A percentile compares a stretch with the other conserved stretches of the same genome.
These are phyloP conservation scores for Penicillium odoratum DNA, from an alignment of 495 filamentous ascomycete genomes.

Conservation along the genomic window DNA sequence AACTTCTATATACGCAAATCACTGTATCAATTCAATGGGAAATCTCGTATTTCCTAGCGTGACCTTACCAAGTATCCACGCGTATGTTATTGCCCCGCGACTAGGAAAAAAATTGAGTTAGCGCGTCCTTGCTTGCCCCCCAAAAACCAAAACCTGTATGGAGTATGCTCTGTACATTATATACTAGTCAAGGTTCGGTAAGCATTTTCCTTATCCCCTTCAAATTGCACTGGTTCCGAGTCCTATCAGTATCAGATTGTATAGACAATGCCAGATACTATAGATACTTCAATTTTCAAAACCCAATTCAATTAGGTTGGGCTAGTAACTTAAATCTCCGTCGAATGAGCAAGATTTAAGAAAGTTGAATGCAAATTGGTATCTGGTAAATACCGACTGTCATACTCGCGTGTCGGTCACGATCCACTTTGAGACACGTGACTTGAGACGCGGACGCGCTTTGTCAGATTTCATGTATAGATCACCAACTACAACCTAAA, in stretches of 20 bases:
- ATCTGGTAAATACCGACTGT: conserved; percentile 9
- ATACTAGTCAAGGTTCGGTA: background rate
- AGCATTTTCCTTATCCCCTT: background rate
- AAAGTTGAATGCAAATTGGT: background rate
- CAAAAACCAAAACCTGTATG: background rate
- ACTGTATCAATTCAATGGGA: no score
- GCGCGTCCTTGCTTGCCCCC: background rate
- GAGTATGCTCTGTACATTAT: background rate
- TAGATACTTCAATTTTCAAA: no score
- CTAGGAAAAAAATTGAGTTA: background rate
- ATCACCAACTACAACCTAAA: background rate
- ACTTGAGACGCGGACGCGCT: conserved; percentile 32
- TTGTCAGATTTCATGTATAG: conserved; percentile 17
- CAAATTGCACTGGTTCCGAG: background rate
- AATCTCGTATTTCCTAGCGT: background rate
- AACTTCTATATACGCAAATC: no score
- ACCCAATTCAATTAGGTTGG: no score
- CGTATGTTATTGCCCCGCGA: background rate
- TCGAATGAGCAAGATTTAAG: background rate
- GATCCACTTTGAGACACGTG: conserved; percentile 25
- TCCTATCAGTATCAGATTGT: no score
- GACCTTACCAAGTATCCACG: background rate
- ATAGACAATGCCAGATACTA: no score
- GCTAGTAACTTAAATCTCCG: no score
- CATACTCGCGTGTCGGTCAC: conserved; percentile 29